Conservation (phyloP, 73 alveolate species). For the Paramecium bursaria region DNA sequence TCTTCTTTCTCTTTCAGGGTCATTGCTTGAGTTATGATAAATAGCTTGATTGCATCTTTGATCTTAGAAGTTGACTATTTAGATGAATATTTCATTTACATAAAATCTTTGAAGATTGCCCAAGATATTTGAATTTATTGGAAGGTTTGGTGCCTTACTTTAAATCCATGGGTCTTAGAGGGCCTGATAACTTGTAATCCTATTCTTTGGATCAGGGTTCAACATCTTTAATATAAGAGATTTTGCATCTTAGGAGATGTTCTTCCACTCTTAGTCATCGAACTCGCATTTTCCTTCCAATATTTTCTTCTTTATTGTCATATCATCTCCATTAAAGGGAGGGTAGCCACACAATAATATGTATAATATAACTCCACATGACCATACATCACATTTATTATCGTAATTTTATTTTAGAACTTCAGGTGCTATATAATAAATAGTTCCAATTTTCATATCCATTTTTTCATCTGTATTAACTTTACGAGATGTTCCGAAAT, state of each 20-base stretch:
- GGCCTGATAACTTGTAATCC: slow-evolving; percentile 73
- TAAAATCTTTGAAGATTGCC: slow-evolving; percentile 51
- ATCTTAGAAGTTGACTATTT: slow-evolving; percentile 43
- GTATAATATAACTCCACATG: slow-evolving; percentile 80
- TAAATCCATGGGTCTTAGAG: slow-evolving; percentile 74
- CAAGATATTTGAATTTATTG: slow-evolving; percentile 18
- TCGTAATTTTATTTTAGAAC: slow-evolving; percentile 78
- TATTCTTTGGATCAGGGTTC: slow-evolving; percentile 59
- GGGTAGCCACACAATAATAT: slow-evolving; percentile 66
- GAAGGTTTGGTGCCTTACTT: slow-evolving; percentile 60
- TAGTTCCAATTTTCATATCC: slow-evolving; percentile 76
- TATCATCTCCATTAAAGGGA: slow-evolving; percentile 69
- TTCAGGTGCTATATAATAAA: slow-evolving; percentile 93
- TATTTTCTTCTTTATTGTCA: slow-evolving; percentile 48
- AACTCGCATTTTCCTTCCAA: slow-evolving; percentile 32
- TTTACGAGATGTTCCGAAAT: slow-evolving; percentile 49
- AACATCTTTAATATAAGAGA: slow-evolving; percentile 70
- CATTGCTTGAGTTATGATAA: slow-evolving; percentile 26
- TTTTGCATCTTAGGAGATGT: slow-evolving; percentile 74
- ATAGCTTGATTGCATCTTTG: slow-evolving; percentile 24
- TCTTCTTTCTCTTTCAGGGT: slow-evolving; percentile 43
- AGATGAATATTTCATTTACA: not conserved
- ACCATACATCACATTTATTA: slow-evolving; percentile 91
- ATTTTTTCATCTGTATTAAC: slow-evolving; percentile 12
- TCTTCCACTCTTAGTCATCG: slow-evolving; percentile 64